Evolutionary conservation across 2,329 filamentous ascomycete species (phyloP), one percentile per base, ranked within the genome.

Genomic region (Phyllosticta paracitricarpa): DNA sequence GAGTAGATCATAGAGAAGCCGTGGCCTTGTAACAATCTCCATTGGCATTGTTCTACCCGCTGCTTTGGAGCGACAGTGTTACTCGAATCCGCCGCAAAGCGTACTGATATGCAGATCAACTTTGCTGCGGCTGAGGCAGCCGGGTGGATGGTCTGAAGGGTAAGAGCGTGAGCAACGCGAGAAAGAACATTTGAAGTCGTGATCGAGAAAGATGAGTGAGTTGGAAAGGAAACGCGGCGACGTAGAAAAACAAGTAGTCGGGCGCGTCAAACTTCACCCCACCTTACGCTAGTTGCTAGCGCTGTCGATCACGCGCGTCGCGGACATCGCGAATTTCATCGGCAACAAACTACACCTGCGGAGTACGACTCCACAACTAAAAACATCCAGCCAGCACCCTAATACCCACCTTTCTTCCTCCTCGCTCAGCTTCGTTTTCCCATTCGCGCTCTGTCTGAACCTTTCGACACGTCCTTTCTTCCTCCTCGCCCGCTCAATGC

Each of bases 401-500:
- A 9, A 25, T 28, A 30, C 40, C 9, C 3, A 22, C 22, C 26
- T 24, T 25, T 22, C 1, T 33, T n/a, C 17, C 55, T 26, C 55
- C 9, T 22, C 19, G 14, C 35, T n/a, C 26, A 6, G 19, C 54
- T 54, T 19, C 40, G 4, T 30, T 30, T 8, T 28, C n/a, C 14
- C 5, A 9, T 35, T n/a, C 19, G 17, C 54, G 35, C 40, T 6
- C n/a, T 22, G 24, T 24, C 33, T 25, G 8, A 52, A 19, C 25
- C 33, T n/a, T 19, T 30, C 8, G 30, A 24, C 9, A n/a, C 28
- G n/a, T 40, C 14, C 33, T 14, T 26, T 24, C 22, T 4, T 22
- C 2, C 4, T 8, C 14, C 22, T 17, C 7, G 12, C 19, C 30
- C 14, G 14, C 64, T 76, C 65, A 67, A 97, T 97, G 93, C 92